phyloP scores from a whole-genome alignment of 2,329 filamentous ascomycete species.

The Arthrobotrys sphaeroides region DNA sequence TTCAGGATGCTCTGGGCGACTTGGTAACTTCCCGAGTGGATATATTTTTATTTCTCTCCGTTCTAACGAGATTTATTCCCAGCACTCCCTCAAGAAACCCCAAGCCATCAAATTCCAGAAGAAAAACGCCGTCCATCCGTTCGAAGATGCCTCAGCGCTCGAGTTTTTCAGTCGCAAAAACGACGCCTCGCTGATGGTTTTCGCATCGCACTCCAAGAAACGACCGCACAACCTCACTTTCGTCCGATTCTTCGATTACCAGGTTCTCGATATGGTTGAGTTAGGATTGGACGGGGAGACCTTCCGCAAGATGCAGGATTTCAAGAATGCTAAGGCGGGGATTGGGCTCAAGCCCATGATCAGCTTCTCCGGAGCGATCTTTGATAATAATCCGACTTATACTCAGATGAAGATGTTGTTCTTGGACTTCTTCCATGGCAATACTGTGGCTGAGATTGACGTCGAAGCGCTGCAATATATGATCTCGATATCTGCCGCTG shows the following conservation, averaged over 20 bases:
- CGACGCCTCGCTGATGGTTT: slow-evolving; percentile 84
- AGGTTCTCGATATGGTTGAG: slow-evolving; percentile 95
- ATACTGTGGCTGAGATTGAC: slow-evolving; percentile 82
- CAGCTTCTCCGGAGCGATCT: slow-evolving; percentile 86
- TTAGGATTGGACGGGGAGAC: slow-evolving; percentile 79
- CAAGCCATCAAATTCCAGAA: slow-evolving; percentile 91
- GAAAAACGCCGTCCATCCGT: slow-evolving; percentile 95
- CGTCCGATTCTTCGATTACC: slow-evolving; percentile 81
- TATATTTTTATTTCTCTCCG: background rate
- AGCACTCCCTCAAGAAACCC: slow-evolving; percentile 80
- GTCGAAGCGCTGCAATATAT: slow-evolving; percentile 95
- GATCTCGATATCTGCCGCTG: slow-evolving; percentile 80
- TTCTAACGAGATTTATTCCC: background rate
- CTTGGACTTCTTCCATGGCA: slow-evolving; percentile 88
- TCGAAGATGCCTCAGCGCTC: slow-evolving; percentile 85
- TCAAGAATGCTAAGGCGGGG: slow-evolving; percentile 78
- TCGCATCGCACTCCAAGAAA: slow-evolving; percentile 90
- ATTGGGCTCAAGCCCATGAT: slow-evolving; percentile 89
- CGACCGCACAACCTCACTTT: slow-evolving; percentile 89
- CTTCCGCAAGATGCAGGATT: slow-evolving; percentile 75
- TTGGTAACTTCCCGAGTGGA: slow-evolving; percentile 63
- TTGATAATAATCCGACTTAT: slow-evolving; percentile 80
- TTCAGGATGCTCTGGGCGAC: slow-evolving; percentile 84
- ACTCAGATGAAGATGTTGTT: slow-evolving; percentile 87
- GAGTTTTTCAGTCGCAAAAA: slow-evolving; percentile 98